Base-by-base conservation (phyloP, 352 stramenopile species). In the Globisporangium spiculum region DNA sequence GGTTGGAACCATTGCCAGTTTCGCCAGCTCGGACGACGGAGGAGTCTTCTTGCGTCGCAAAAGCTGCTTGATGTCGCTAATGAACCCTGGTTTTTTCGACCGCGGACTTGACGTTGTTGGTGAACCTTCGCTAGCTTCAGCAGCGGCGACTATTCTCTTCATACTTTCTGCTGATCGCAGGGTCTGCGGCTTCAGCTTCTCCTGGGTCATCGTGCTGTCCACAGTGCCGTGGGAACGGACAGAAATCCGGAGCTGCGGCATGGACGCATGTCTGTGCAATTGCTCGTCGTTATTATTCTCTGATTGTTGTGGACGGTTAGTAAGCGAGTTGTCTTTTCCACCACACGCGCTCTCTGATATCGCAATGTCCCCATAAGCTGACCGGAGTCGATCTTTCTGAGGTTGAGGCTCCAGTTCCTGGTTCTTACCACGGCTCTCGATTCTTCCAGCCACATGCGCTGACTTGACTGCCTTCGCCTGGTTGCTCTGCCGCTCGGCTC, bases 1-100 rank as follows among this genome's bases (percentile, higher is more conserved):
- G 18, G 32, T 63, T 1, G n/a, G 9, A 24, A 1, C 32, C 46
- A 44, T 32, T 30, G n/a, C 54, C n/a, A 30, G 20, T 41, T 60
- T 41, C 26, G 44, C 9, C 3, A 58, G 46, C 26, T 44, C 22
- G 27, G 34, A 24, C 0, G 32, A 24, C 36, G 53, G 14, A 6
- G 27, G 38, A 8, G 36, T 58, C 54, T 50, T 67, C 26, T 64
- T 75, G 10, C 70, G 66, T 22, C 30, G 41, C 18, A 72, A 44
- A 24, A 72, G 69, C 16, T 63, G 59, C 32, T 64, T 60, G 20
- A 75, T 52, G 8, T 75, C 70, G 22, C 3, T 72, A 16, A 72
- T 58, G 16, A 75, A 70, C 10, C 66, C 53, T 3, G 48, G 60
- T n/a, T 66, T 75, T 16, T 22, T 62, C 0, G 20, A 9, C 4